These are phyloP conservation scores for Beta vulgaris DNA, from an alignment of 148 eudicot genomes.

Conservation along the genomic window DNA sequence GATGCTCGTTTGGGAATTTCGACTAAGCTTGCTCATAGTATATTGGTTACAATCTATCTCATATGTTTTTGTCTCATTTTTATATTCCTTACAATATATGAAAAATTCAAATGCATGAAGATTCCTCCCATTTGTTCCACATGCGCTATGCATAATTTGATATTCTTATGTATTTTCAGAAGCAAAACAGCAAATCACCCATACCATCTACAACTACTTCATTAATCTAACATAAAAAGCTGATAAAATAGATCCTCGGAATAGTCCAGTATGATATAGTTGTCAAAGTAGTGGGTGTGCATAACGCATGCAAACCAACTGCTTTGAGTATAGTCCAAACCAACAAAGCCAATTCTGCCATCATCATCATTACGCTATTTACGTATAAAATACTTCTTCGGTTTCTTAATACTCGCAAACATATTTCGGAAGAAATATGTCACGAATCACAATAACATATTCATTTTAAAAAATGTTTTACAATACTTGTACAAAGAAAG, in stretches of 20 bases:
- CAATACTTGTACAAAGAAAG: no score
- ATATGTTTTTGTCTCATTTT: not conserved
- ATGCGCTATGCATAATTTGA: not conserved
- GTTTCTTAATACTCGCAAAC: no score
- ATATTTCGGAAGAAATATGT: no score
- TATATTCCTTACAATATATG: not conserved
- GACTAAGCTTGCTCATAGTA: no score
- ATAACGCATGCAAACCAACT: slow-evolving; percentile 11
- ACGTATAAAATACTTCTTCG: no score
- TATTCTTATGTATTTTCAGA: not conserved
- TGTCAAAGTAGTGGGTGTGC: slow-evolving; percentile 6
- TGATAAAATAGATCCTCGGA: no score
- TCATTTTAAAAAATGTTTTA: no score
- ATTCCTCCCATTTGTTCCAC: not conserved
- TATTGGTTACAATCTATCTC: not conserved
- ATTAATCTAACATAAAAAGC: not conserved
- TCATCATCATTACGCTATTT: slow-evolving; percentile 11
- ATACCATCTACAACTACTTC: not conserved
- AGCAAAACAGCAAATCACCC: not conserved
- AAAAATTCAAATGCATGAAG: not conserved
- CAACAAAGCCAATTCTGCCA: slow-evolving; percentile 6
- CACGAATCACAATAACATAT: no score
- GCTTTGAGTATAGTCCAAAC: slow-evolving; percentile 1
- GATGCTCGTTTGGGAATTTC: no score
- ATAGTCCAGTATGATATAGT: no score